A percentile compares a stretch with the other conserved stretches of the same genome.
phyloP scores from a whole-genome alignment of 331 rosid genomes.

The Pyracantha coccinea region DNA sequence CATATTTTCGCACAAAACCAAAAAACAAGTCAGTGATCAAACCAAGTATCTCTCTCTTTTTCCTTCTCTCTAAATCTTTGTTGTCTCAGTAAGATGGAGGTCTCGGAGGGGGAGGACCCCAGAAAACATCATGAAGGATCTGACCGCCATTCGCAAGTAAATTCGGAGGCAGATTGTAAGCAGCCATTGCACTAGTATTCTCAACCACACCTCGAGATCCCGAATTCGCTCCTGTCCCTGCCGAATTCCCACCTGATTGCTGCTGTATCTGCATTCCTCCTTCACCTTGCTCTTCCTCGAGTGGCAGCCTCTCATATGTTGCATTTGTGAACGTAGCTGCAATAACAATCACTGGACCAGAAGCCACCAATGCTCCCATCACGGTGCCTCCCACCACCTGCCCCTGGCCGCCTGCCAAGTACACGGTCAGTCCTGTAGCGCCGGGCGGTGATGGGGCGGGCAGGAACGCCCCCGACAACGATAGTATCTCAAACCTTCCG shows the following conservation, averaged over 20 bases:
- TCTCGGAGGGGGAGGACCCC: constrained; percentile 57
- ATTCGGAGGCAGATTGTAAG: constrained; percentile 60
- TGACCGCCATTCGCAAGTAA: constrained; percentile 55
- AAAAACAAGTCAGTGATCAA: constrained; percentile 11
- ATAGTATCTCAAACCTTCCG: constrained; percentile 74
- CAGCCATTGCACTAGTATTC: constrained; percentile 24
- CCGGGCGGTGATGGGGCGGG: constrained; percentile 87
- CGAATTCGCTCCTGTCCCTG: constrained; percentile 18
- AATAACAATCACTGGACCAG: constrained; percentile 73
- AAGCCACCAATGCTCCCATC: constrained; percentile 56
- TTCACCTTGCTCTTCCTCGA: constrained; percentile 37
- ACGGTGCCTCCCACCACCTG: constrained; percentile 85
- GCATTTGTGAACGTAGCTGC: constrained; percentile 88
- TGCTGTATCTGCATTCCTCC: constrained; percentile 27
- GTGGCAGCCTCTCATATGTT: constrained; percentile 66
- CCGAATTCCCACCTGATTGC: constrained; percentile 34
- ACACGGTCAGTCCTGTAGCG: constrained; percentile 61
- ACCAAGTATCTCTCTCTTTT: not conserved
- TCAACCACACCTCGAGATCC: constrained; percentile 43
- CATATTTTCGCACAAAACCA: constrained; percentile 31
- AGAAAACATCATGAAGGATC: constrained; percentile 59
- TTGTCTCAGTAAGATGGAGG: constrained; percentile 47
- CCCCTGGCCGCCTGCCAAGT: constrained; percentile 73
- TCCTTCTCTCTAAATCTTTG: not conserved
- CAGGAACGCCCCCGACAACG: constrained; percentile 66